Conservation (phyloP, 768 basidiomycete species). For the Lentinula guzmanii region DNA sequence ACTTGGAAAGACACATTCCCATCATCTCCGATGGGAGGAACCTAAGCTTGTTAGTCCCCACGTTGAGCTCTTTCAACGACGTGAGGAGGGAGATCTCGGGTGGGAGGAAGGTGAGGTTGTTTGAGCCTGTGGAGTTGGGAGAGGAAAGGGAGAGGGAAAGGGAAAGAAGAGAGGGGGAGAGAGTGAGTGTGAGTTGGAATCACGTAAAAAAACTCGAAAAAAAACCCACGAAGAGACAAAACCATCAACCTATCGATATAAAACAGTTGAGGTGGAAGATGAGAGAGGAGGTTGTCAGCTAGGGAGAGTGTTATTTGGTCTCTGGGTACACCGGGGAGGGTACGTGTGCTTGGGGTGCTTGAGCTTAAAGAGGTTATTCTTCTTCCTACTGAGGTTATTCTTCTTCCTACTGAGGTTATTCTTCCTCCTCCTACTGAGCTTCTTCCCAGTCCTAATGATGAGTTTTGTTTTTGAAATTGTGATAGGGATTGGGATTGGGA, state of each 20-base stretch:
- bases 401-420: no score
- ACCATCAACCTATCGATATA: constrained; percentile 50
- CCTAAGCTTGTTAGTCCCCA: constrained; percentile 50
- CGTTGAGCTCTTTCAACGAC: constrained; percentile 53
- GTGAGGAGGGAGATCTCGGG: constrained; percentile 53
- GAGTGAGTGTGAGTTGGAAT: no score
- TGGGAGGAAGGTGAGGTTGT: constrained; percentile 50
- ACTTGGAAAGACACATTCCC: constrained; percentile 42
- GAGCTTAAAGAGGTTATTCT: no score
- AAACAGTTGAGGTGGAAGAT: constrained; percentile 55
- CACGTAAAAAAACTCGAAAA: neutral
- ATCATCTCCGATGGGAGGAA: constrained; percentile 64
- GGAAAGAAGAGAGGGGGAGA: neutral
- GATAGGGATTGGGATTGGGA: no score
- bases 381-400: no score
- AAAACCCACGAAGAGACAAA: constrained; percentile 54
- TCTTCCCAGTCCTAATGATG: no score
- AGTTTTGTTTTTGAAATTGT: no score
- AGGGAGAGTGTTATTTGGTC: constrained; percentile 55
- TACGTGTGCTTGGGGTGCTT: neutral
- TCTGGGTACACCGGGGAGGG: constrained; percentile 19
- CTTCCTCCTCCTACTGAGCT: no score
- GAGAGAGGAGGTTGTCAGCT: constrained; percentile 44
- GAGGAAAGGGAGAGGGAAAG: neutral
- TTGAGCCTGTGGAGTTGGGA: constrained; percentile 39